Evolutionary conservation across 1,139 yeast species (phyloP), one percentile per base, ranked within the genome.

Genomic region (Eremothecium coryli): DNA sequence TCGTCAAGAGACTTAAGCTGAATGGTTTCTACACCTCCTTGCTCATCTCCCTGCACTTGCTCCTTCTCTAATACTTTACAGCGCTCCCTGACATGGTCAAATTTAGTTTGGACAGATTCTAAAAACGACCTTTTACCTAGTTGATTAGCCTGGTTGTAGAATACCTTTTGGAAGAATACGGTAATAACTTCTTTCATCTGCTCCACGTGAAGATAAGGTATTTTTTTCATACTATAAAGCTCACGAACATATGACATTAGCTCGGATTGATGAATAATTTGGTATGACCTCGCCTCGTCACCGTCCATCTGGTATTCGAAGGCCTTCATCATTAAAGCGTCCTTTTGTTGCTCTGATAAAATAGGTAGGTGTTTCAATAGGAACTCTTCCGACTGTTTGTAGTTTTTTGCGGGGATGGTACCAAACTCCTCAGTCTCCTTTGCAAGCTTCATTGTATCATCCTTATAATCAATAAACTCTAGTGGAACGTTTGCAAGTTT

Each of bases 1-100:
- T 93, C 95, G 59, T 90, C 97, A 35, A 88, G 71, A 0, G 95
- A 76, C 50, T 84, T 82, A 50, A 90, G 66, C 60, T 90, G 97
- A 45, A 90, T 86, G 35, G 82, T 93, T 44, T 77, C 90, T 17
- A 73, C 84, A 33, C 71, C 82, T 26, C 58, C 65, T 9, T 49
- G 64, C 14, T 23, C 13, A 10, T 15, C 22, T 20, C 53, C 62
- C 5, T 42, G 52, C 17, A 53, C 62, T 10, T 55, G 62, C 12
- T 61, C 68, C 38, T 64, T 54, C 35, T 64, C 58, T 37, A 93
- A 68, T 3, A 85, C 61, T 50, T 76, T 70, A 56, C 95, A 86
- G 54, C 98, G 73, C 15, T 59, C 60, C 40, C 70, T 70, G 45
- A 93, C 82, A 58, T 93, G 98, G 4, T 73, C 71, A 33, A 80